A percentile compares a stretch with the other conserved stretches of the same genome.
phyloP scores from a whole-genome alignment of 805 yeast genomes.

The Lipomyces yamanashiensis region DNA sequence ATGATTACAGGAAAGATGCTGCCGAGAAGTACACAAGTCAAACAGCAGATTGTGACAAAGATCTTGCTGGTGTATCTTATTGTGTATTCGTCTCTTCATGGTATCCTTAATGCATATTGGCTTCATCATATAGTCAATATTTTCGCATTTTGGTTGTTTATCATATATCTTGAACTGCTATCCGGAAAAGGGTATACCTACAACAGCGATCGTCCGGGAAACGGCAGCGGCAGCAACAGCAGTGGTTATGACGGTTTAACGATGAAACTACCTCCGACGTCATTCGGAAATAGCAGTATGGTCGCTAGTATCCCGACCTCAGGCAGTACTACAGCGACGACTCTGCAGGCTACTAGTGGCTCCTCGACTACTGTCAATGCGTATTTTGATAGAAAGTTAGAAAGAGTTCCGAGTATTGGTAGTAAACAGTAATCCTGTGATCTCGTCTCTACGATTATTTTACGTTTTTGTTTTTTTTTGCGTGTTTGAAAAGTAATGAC shows the following conservation, averaged over 20 bases:
- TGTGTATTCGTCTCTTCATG: slow-evolving; percentile 69
- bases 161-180: slow-evolving; percentile 25
- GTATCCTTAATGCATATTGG: slow-evolving; percentile 81
- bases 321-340: slow-evolving; percentile 6
- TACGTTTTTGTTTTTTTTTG: not conserved
- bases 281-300: slow-evolving; percentile 5
- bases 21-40: slow-evolving; percentile 47
- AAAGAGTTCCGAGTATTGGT: slow-evolving; percentile 6
- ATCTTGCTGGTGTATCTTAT: slow-evolving; percentile 57
- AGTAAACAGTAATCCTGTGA: not conserved
- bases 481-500: not conserved
- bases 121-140: slow-evolving; percentile 76
- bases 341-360: slow-evolving; percentile 5
- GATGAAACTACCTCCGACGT: slow-evolving; percentile 5
- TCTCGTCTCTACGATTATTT: not conserved
- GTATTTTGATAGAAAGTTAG: slow-evolving; percentile 8
- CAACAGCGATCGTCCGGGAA: not conserved
- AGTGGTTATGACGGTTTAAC: not conserved
- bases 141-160: slow-evolving; percentile 43
- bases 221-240: not conserved
- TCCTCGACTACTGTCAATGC: slow-evolving; percentile 10
- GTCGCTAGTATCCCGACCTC: not conserved
- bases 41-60: slow-evolving; percentile 45
- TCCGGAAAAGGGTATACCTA: not conserved
- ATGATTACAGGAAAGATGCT: slow-evolving; percentile 56